Evolutionary conservation across 345 rosid genomes (phyloP).

Genomic region (Capsella bursapastoris): DNA sequence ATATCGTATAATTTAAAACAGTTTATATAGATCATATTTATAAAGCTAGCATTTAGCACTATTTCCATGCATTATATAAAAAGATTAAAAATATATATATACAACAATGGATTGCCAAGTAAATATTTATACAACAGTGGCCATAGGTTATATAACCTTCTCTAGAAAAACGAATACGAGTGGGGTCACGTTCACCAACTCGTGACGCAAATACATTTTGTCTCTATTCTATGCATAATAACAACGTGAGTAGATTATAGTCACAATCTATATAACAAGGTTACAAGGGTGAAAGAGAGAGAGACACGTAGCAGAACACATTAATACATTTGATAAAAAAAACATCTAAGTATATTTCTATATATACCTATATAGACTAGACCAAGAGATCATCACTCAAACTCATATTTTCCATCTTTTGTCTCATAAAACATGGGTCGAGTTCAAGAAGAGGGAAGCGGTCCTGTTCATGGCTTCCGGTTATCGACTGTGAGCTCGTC

Average conservation of each 20-base stretch:
- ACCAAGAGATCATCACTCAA: not conserved
- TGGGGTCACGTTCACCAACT: slow-evolving; percentile 25
- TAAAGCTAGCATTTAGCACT: not conserved
- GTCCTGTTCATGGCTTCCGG: slow-evolving; percentile 51
- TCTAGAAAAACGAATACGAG: slow-evolving; percentile 1
- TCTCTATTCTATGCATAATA: not conserved
- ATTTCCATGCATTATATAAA: not conserved
- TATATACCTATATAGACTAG: not conserved
- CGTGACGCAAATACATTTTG: not conserved
- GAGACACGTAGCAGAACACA: not conserved
- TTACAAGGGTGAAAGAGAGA: not conserved
- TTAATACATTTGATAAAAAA: not conserved
- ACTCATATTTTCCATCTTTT: not conserved
- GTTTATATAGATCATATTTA: not conserved
- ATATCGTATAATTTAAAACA: not conserved
- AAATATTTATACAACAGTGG: not conserved
- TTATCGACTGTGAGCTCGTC: slow-evolving; percentile 67
- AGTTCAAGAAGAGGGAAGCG: slow-evolving; percentile 27
- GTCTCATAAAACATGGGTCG: slow-evolving; percentile 29
- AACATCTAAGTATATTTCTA: not conserved
- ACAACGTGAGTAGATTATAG: slow-evolving; percentile 10
- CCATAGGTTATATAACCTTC: not conserved
- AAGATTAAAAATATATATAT: not conserved
- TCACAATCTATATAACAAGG: slow-evolving; percentile 19
- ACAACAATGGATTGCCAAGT: not conserved